Evolutionary conservation across 2,329 filamentous ascomycete genomes (phyloP).

Genomic region (Aureobasidium sp.): DNA sequence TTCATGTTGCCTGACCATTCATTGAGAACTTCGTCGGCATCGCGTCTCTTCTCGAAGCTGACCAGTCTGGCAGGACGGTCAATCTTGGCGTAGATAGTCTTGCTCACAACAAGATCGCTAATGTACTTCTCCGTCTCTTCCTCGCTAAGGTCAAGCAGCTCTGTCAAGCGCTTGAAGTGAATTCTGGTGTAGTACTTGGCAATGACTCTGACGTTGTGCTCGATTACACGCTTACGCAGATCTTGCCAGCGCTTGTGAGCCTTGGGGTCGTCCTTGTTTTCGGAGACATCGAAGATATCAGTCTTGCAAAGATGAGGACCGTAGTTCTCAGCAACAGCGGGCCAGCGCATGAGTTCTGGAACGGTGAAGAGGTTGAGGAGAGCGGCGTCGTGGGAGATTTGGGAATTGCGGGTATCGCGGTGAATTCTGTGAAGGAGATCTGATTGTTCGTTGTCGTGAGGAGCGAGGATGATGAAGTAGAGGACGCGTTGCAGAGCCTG

Average conservation of each 20-base stretch:
- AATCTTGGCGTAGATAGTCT: constrained; percentile 98
- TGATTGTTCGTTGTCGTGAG: constrained; percentile 98
- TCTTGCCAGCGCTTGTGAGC: constrained; percentile 92
- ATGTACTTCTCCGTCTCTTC: constrained; percentile 99
- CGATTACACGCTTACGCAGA: constrained; percentile 97
- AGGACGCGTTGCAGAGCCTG: constrained; percentile 94
- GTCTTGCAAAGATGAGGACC: constrained; percentile 88
- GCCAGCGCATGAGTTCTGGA: constrained; percentile 98
- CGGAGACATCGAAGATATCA: constrained; percentile 83
- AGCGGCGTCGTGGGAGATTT: constrained; percentile 79
- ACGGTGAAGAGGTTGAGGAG: constrained; percentile 96
- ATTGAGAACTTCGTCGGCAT: constrained; percentile 96
- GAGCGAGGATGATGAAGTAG: constrained; percentile 96
- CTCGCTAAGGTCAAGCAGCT: constrained; percentile 91
- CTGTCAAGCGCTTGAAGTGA: constrained; percentile 88
- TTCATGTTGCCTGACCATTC: constrained; percentile 99
- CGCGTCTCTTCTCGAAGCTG: constrained; percentile 93
- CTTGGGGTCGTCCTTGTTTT: constrained; percentile 73
- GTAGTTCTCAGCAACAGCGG: constrained; percentile 89
- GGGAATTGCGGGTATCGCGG: constrained; percentile 82
- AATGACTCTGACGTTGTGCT: constrained; percentile 98
- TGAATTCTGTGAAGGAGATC: constrained; percentile 96
- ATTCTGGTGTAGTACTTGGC: constrained; percentile 99
- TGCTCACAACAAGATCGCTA: constrained; percentile 94
- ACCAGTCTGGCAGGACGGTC: constrained; percentile 93